phyloP scores from a whole-genome alignment of 2,329 filamentous ascomycete species.

The Fusarium staphyleae region DNA sequence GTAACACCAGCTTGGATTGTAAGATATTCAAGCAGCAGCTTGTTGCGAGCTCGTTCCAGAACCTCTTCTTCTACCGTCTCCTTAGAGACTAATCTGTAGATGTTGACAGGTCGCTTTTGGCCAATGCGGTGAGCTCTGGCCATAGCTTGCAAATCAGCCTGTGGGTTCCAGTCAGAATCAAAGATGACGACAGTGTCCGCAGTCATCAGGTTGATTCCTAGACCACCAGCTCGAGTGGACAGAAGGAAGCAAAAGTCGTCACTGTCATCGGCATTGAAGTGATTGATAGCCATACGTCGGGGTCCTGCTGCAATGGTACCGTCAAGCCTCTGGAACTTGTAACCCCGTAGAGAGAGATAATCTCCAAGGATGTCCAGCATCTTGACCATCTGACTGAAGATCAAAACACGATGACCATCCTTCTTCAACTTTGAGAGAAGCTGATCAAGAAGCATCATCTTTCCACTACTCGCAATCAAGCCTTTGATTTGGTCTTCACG shows the following conservation, averaged over 20 bases:
- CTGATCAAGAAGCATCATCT: conserved; percentile 98
- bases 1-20: conserved; percentile 97
- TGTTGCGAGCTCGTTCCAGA: conserved; percentile 93
- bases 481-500: conserved; percentile 92
- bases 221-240: conserved; percentile 91
- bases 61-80: conserved; percentile 99
- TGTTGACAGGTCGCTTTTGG: conserved; percentile 93
- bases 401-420: conserved; percentile 93
- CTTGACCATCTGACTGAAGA: conserved; percentile 99
- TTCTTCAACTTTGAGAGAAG: conserved; percentile 92
- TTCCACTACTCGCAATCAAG: conserved; percentile 95
- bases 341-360: conserved; percentile 90
- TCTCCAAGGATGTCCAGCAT: conserved; percentile 97
- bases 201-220: conserved; percentile 99
- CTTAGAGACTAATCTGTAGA: conserved; percentile 95
- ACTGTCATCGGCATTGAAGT: conserved; percentile 97
- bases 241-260: conserved; percentile 96
- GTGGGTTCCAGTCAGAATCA: conserved; percentile 98
- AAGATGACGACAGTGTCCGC: conserved; percentile 98
- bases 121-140: conserved; percentile 97
- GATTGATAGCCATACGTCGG: conserved; percentile 92
- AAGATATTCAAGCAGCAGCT: conserved; percentile 95
- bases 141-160: conserved; percentile 98
- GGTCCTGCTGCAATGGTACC: conserved; percentile 91
- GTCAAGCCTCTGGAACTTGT: conserved; percentile 93